Conservation (phyloP, 331 rosid genomes). For the Cydonia oblonga region DNA sequence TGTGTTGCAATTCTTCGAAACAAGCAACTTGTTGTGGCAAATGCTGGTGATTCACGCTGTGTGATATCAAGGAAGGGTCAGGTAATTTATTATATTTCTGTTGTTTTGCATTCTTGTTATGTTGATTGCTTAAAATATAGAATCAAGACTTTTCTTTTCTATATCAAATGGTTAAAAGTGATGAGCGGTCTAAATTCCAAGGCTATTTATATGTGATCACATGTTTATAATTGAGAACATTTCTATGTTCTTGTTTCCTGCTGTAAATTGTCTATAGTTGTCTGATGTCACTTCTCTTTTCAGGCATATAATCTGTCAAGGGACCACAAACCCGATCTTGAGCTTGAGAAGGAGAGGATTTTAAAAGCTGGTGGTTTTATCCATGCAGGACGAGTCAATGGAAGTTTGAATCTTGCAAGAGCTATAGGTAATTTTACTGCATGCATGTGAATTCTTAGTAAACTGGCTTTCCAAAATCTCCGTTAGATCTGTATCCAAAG, state of each 20-base stretch:
- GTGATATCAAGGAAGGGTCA: conserved; percentile 90
- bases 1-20: conserved; percentile 83
- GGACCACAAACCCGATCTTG: conserved; percentile 97
- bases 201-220: not conserved
- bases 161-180: not conserved
- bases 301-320: conserved; percentile 88
- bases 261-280: not conserved
- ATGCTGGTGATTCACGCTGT: conserved; percentile 98
- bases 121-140: not conserved
- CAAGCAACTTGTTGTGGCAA: conserved; percentile 71
- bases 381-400: conserved; percentile 94
- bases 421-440: conserved; percentile 58
- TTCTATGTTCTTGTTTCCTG: not conserved
- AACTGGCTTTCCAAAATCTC: not conserved
- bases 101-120: conserved; percentile 10
- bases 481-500: not conserved
- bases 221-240: not conserved
- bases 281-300: conserved; percentile 12
- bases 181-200: not conserved
- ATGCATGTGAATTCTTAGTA: not conserved
- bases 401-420: conserved; percentile 91
- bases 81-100: conserved; percentile 32
- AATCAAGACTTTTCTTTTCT: not conserved
- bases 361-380: conserved; percentile 89
- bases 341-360: conserved; percentile 88